Evolutionary conservation across 352 stramenopile species (phyloP).

Genomic region (Phytopythium cucurbitacearum): DNA sequence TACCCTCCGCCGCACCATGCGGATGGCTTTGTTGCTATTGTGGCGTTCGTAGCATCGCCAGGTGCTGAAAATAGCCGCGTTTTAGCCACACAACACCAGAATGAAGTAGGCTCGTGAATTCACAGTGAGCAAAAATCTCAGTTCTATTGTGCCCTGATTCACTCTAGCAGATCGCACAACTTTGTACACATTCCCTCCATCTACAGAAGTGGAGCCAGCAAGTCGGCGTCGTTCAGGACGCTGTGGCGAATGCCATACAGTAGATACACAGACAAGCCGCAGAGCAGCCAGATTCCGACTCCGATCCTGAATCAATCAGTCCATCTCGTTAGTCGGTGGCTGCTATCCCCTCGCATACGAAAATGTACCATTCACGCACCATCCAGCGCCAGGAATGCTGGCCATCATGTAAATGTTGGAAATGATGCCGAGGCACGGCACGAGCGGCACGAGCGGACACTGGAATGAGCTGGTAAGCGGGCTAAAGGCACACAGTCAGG

Average conservation of each 20-base stretch:
- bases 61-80: conserved; percentile 2
- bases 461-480: conserved; percentile 39
- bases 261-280: conserved; percentile 67
- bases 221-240: conserved; percentile 23
- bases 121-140: too few relatives aligned
- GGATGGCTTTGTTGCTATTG: background rate
- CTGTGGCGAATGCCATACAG: conserved; percentile 79
- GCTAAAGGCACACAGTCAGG: conserved; percentile 1
- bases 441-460: conserved; percentile 54
- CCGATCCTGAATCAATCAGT: conserved; percentile 38
- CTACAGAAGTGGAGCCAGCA: conserved; percentile 28
- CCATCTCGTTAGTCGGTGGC: too few relatives aligned
- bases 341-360: too few relatives aligned
- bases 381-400: conserved; percentile 46
- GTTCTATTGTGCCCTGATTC: too few relatives aligned
- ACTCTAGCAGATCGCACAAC: too few relatives aligned
- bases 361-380: conserved; percentile 25
- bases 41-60: background rate
- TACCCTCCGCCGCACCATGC: too few relatives aligned
- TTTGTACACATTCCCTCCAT: background rate
- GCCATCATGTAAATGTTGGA: conserved; percentile 70
- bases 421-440: conserved; percentile 54
- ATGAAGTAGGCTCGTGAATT: too few relatives aligned
- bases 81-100: background rate
- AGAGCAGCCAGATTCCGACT: conserved; percentile 61